Evolutionary conservation across 2,329 filamentous ascomycete species (phyloP), one percentile per base, ranked within the genome.

Genomic region (Cadophora gregata): DNA sequence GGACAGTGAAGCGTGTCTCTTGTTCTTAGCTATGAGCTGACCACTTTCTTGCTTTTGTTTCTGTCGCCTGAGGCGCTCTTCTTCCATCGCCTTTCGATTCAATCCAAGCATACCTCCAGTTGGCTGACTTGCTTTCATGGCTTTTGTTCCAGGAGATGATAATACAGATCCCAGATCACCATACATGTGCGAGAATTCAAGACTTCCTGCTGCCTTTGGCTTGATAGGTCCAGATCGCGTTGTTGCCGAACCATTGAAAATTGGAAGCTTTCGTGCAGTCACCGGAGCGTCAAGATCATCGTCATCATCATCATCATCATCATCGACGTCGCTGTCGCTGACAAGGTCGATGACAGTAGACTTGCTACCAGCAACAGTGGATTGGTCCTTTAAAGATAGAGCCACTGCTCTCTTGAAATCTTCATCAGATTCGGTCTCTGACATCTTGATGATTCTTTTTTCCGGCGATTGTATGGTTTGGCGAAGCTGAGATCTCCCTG

Each of bases 41-140:
- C 14, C 25, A 2, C 27, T 25, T 14, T 64, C 55, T 29, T 53
- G 25, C 77, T 94, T 92, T 51, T 84, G 83, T 47, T 88, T 58
- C 21, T 51, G 45, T 71, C 94, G 86, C 25, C 87, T 89, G 16
- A 97, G 84, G 48, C 95, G 88, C 76, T 96, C 93, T 73, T 89
- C 83, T 77, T 97, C 95, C 93, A 97, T 96, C 62, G 88, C 86
- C 78, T 89, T 93, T 42, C 94, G 86, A 79, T 97, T 86, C 1
- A 97, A 56, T 10, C 68, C 70, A 12, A 71, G 59, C n/a, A 73
- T 48, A 12, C 65, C 68, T 2, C 1, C 29, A 19, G 2, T 9
- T 19, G 19, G 27, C 16, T 33, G 56, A 45, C 25, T 4, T 9
- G 24, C 24, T 14, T 7, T 3, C 48, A 5, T 27, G 5, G 14